Base-by-base conservation (phyloP, 2,329 filamentous ascomycete species). In the Botrytis aclada region DNA sequence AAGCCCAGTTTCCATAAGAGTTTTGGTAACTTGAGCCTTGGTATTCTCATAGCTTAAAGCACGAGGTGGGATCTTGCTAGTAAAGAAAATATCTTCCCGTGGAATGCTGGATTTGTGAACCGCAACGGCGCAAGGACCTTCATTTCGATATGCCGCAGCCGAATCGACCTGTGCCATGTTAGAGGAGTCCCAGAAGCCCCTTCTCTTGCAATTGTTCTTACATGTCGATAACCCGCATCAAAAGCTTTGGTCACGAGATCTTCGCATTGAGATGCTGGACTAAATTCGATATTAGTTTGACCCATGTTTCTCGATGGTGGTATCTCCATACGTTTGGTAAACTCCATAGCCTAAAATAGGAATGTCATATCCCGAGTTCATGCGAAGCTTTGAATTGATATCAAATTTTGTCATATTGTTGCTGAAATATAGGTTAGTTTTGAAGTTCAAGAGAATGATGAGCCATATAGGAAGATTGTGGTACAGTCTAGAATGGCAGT, bases 301-400 rank as follows among this genome's bases (percentile, higher is more conserved):
- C 58, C 43, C 37, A 39, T 47, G 10, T 20, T 18, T 45, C 58
- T 41, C 6, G 39, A 22, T 41, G 20, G n/a, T 69, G 47, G 18
- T 29, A 32, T 56, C 22, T 71, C 71, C 77, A 43, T 78, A 83
- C 82, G 82, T 83, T 80, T 84, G 81, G 63, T 83, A 84, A 54
- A 83, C 82, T 29, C 88, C 88, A 79, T 86, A 90, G 45, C 88
- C 89, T 1, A 91, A 81, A 12, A 85, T 77, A 14, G 89, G 89
- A 60, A 91, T 90, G 29, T 89, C 85, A 80, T 89, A 85, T 58
- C 89, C 88, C 25, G 88, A 90, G 70, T 86, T 86, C 81, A 90
- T 74, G 8, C 72, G 76, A 43, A 79, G 78, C 70, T 82, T 84
- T 69, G 87, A 84, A 41, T 83, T 87, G 16, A 87, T 83, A 29